Evolutionary conservation across 1,139 yeast genomes (phyloP).

Genomic region (Protomyces lactucae-debilis): DNA sequence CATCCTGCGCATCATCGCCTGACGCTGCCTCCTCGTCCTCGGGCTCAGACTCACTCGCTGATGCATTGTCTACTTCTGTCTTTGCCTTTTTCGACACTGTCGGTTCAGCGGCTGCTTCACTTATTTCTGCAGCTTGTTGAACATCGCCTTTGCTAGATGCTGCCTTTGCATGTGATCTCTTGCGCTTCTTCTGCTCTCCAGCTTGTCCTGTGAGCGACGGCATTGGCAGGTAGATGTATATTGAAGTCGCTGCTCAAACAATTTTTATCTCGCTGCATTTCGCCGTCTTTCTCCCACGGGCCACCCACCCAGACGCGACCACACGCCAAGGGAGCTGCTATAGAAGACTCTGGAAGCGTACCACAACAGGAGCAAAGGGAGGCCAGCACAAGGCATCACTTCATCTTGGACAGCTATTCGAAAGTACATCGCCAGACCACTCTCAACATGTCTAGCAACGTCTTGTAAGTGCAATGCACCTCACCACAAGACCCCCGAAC

Average conservation of each 20-base stretch:
- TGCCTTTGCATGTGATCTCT: conserved; percentile 8
- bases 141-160: not conserved
- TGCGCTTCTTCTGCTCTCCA: conserved; percentile 13
- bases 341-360: too few species aligned
- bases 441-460: not conserved
- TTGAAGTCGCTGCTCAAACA: too few species aligned
- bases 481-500: not conserved
- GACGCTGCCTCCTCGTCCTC: not conserved
- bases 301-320: too few species aligned
- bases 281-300: too few species aligned
- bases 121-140: not conserved
- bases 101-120: conserved; percentile 5
- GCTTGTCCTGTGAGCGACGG: not conserved
- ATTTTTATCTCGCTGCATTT: too few species aligned
- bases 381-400: too few species aligned
- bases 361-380: too few species aligned
- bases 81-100: not conserved
- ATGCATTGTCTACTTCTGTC: conserved; percentile 27
- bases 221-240: too few species aligned
- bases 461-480: not conserved
- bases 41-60: conserved; percentile 15
- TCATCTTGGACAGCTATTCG: too few species aligned
- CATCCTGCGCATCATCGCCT: not conserved
- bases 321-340: too few species aligned
- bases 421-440: too few species aligned